Evolutionary conservation across 306 rosid species (phyloP), one percentile per base, ranked within the genome.

Genomic region (Malus asiatica): DNA sequence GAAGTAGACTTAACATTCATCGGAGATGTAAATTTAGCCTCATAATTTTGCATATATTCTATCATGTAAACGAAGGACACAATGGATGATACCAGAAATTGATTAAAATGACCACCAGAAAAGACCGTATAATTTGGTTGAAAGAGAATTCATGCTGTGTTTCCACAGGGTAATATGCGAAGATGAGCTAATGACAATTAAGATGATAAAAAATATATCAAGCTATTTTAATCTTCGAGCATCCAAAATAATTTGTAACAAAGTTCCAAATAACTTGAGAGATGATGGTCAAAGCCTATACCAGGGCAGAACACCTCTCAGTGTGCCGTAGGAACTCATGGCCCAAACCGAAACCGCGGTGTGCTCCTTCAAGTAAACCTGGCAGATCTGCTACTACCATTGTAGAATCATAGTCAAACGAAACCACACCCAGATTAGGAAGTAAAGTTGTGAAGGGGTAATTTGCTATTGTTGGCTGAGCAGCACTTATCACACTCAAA

Each of bases 341-440:
- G 73, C 97, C 97, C 84, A 90, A 87, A 80, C 98, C 98, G 60
- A 95, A 95, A 76, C 98, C 98, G 69, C 89, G 88, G 77, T 92
- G 97, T 32, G 98, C 98, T 70, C 98, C 98, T 89, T 95, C 97
- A 79, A 95, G 98, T 78, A 95, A 91, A 79, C 98, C 97, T 3
- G 97, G 97, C 71, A 95, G 96, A 79, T 95, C 98, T 73, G 98
- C 98, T 74, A 92, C 98, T 59, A 95, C 98, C 88, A 90, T 88
- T 22, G 93, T 85, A 51, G 98, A 83, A 83, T 92, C 93, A 76
- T 84, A 95, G 83, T 95, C 96, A 53, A 95, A 95, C 71, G 97
- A 95, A 85, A 95, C 97, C 60, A 95, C 97, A 10, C 97, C 98
- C 46, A 94, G 82, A 87, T 94, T 94, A 25, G 98, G 98, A 79